These are phyloP conservation scores for Cladorrhinum samala DNA, from an alignment of 495 filamentous ascomycete genomes.

Conservation along the genomic window DNA sequence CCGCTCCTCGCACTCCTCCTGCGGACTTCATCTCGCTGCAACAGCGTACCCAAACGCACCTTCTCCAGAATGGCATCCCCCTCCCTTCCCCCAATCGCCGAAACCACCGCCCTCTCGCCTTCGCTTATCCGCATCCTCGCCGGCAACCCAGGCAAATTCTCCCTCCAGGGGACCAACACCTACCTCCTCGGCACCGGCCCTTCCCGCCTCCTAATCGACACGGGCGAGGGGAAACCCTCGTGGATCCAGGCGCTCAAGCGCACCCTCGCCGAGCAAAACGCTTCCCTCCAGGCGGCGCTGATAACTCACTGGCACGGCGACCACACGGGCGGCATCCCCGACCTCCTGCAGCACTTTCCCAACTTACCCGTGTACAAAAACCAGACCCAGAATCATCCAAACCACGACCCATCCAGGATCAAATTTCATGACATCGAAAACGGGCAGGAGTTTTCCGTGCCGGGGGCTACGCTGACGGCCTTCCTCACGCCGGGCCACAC, in stretches of 20 bases:
- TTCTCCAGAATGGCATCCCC: constrained; percentile 25
- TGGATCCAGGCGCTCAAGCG: constrained; percentile 56
- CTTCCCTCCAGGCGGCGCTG: constrained; percentile 53
- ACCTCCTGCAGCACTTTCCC: constrained; percentile 59
- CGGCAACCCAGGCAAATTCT: constrained; percentile 72
- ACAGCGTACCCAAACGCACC: neutral
- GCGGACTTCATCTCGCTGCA: constrained; percentile 6
- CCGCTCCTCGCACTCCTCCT: neutral
- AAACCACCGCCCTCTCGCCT: constrained; percentile 60
- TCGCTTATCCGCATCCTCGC: constrained; percentile 68
- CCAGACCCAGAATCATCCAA: constrained; percentile 32
- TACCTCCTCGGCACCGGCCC: constrained; percentile 72
- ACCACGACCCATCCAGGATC: neutral
- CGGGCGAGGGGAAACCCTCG: constrained; percentile 60
- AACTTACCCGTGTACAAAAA: constrained; percentile 50
- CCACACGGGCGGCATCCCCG: constrained; percentile 66
- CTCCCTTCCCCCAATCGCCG: constrained; percentile 47
- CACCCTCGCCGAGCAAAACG: constrained; percentile 38
- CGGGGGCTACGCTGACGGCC: constrained; percentile 72
- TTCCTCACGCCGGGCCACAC: constrained; percentile 82
- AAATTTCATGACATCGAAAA: constrained; percentile 55
- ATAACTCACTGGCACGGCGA: constrained; percentile 82
- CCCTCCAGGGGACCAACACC: constrained; percentile 68
- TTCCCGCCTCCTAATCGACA: constrained; percentile 70
- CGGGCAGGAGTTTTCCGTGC: constrained; percentile 64